Percentiles rank a stretch among this genome's conserved stretches.
Evolutionary conservation across 306 rosid species (phyloP).

Genomic region (Rubus idaeus): DNA sequence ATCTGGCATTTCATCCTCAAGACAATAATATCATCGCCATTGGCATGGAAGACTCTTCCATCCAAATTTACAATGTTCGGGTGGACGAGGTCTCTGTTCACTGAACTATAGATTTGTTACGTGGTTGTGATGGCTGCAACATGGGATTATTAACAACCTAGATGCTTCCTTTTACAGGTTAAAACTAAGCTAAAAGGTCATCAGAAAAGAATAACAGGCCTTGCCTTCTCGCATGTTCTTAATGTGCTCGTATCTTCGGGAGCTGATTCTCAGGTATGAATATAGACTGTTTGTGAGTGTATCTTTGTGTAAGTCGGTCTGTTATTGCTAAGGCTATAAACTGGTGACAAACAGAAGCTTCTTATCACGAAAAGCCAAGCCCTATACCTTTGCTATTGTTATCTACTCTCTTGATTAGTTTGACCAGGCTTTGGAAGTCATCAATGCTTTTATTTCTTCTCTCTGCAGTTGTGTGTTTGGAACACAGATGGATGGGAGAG

Average conservation of each 20-base stretch:
- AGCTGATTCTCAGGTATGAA: constrained; percentile 96
- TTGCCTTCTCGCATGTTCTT: constrained; percentile 80
- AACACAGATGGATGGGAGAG: constrained; percentile 95
- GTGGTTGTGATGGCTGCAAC: constrained; percentile 17
- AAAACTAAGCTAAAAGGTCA: constrained; percentile 95
- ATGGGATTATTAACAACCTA: constrained; percentile 11
- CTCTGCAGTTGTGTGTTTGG: constrained; percentile 92
- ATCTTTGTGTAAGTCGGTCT: neutral
- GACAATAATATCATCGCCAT: constrained; percentile 98
- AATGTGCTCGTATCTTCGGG: constrained; percentile 99
- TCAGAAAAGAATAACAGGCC: constrained; percentile 98
- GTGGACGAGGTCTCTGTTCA: constrained; percentile 75
- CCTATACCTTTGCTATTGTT: neutral
- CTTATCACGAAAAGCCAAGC: constrained; percentile 1
- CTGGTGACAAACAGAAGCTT: neutral
- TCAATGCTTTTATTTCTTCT: constrained; percentile 20
- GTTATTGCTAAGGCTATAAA: neutral
- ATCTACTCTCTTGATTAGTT: neutral
- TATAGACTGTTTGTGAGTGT: constrained; percentile 15
- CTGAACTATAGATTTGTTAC: constrained; percentile 14
- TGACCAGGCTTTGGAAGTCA: neutral
- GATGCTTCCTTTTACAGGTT: constrained; percentile 51
- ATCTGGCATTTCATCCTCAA: constrained; percentile 98
- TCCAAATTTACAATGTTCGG: constrained; percentile 94
- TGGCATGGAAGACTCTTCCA: constrained; percentile 98